Percentiles rank a stretch among this genome's conserved stretches.
Evolutionary conservation across 139 green algal genomes (phyloP).

Genomic region (Pleodorina starrii): DNA sequence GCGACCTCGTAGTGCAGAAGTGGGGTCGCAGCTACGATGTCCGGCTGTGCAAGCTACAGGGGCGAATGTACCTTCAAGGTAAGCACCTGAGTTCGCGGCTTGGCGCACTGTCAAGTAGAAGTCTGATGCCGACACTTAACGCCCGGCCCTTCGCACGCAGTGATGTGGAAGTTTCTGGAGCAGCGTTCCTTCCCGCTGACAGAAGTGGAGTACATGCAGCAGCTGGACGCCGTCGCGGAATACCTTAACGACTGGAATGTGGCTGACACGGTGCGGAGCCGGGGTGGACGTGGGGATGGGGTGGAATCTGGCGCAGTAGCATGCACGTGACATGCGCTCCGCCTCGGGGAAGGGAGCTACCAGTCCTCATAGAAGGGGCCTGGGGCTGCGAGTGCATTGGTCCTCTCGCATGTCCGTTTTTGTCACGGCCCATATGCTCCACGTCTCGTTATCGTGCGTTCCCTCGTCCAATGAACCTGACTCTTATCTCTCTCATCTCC

Average conservation of each 20-base stretch:
- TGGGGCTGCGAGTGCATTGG: no score
- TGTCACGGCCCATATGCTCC: no score
- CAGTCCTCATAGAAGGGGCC: no score
- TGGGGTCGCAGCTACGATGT: constrained; percentile 61
- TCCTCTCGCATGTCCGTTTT: no score
- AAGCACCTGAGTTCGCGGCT: not conserved
- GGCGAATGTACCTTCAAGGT: constrained; percentile 56
- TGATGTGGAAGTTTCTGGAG: constrained; percentile 62
- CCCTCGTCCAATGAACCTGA: no score
- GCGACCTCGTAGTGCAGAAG: constrained; percentile 42
- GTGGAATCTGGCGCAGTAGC: no score
- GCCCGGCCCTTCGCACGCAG: not conserved
- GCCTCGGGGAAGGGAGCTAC: no score
- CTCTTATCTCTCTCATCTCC: no score
- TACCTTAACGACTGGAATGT: constrained; percentile 58
- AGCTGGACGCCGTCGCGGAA: constrained; percentile 58
- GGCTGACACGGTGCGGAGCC: constrained; percentile 47
- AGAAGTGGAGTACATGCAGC: constrained; percentile 60
- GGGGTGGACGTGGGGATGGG: no score
- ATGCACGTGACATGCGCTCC: no score
- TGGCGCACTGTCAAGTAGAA: constrained; percentile 32
- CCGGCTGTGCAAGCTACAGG: constrained; percentile 22
- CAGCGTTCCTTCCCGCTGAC: constrained; percentile 53
- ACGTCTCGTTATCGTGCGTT: no score
- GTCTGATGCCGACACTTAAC: not conserved